Conservation (phyloP, 148 eudicot genomes). For the Spergularia bocconei region DNA sequence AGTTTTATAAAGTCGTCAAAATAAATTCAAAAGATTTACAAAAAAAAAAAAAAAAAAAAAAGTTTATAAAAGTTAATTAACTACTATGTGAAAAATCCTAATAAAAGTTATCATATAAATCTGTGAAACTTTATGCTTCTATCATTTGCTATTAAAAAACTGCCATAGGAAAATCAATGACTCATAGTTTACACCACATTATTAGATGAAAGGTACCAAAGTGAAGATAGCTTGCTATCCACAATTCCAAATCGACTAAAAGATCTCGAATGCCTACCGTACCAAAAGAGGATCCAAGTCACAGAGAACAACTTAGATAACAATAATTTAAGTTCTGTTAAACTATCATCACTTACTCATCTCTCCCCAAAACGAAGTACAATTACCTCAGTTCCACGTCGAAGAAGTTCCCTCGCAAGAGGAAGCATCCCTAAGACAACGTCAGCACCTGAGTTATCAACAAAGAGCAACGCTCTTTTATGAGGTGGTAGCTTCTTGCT, state of each 20-base stretch:
- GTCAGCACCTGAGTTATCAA: slow-evolving; percentile 95
- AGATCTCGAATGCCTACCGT: too few relatives aligned
- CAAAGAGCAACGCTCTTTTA: slow-evolving; percentile 88
- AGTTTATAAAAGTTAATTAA: too few relatives aligned
- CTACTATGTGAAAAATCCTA: neutral
- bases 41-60: too few relatives aligned
- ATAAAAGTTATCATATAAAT: too few relatives aligned
- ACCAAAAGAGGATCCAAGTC: neutral
- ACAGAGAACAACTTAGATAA: neutral
- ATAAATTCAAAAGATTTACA: too few relatives aligned
- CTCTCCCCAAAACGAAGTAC: neutral
- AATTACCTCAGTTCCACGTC: slow-evolving; percentile 90
- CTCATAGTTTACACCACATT: neutral
- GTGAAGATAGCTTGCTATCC: neutral
- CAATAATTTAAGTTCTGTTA: too few relatives aligned
- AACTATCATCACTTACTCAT: neutral
- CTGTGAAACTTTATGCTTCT: neutral
- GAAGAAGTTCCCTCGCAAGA: slow-evolving; percentile 90
- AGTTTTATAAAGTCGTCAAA: too few relatives aligned
- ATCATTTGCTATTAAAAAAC: neutral
- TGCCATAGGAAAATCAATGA: neutral
- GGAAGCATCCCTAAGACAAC: slow-evolving; percentile 94
- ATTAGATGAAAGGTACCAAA: neutral
- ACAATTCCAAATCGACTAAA: neutral
- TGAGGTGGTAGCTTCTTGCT: slow-evolving; percentile 54